Percentiles rank a stretch among this genome's conserved stretches.
Evolutionary conservation across 305 asterid genomes (phyloP).

Genomic region (Euphrasia arctica): DNA sequence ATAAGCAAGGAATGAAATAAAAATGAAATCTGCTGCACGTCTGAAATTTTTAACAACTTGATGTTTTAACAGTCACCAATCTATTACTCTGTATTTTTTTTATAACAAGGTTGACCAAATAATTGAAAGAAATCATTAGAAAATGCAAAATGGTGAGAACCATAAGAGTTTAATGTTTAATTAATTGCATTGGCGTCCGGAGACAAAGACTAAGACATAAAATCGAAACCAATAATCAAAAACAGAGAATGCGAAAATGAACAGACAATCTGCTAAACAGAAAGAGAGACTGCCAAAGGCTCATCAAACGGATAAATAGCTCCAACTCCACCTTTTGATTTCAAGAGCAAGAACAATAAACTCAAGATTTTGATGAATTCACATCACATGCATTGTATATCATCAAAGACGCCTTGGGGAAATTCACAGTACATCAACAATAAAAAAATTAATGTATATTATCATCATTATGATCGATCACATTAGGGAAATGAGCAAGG

Average conservation of each 20-base stretch:
- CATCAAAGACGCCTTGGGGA: background rate
- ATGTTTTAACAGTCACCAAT: conserved; percentile 17
- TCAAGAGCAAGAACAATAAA: conserved; percentile 10
- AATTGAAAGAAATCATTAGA: conserved; percentile 4
- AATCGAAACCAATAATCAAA: conserved; percentile 4
- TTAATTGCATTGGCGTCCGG: background rate
- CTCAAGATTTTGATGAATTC: conserved; percentile 11
- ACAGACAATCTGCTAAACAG: background rate
- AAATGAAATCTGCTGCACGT: background rate
- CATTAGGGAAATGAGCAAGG: no score
- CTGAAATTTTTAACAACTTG: conserved; percentile 5
- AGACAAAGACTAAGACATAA: no score
- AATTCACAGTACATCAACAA: background rate
- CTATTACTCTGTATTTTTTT: background rate
- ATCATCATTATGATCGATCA: conserved; percentile 7
- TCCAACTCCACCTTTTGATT: conserved; percentile 17
- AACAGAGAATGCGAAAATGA: conserved; percentile 10
- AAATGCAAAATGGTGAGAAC: conserved; percentile 3
- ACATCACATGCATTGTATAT: conserved; percentile 32
- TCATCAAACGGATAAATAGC: conserved; percentile 14
- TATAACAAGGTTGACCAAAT: background rate
- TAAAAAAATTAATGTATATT: background rate
- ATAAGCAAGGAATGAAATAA: conserved; percentile 27
- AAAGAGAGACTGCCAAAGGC: conserved; percentile 14
- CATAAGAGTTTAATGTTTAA: background rate